Base-by-base conservation (phyloP, 2,329 filamentous ascomycete species). In the Fusarium oligoseptatum region DNA sequence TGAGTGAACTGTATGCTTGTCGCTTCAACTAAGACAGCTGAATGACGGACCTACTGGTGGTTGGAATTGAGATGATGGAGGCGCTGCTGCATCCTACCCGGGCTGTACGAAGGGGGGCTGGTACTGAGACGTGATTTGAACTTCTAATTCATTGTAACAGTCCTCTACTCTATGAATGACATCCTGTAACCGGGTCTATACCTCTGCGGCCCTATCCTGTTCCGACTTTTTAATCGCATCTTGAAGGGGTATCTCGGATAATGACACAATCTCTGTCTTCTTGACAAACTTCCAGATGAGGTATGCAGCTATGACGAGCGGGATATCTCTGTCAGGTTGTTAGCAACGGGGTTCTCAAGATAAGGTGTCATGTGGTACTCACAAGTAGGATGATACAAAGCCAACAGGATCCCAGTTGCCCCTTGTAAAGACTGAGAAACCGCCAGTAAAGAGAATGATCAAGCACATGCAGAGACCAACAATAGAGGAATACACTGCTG, bases 371-470 rank as follows among this genome's bases (percentile, higher is more conserved):
- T 2, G 3, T 3, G 36, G 0, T 3, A 85, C 89, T 83, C 78
- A 92, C 88, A 92, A 77, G 70, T 92, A 92, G 0, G 89, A 87
- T 0, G 90, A 91, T 2, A 92, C 86, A 73, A 92, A 92, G 2
- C 81, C 83, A 22, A 86, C 86, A 1, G 88, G 77, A 65, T 88
- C 84, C 90, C 90, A 92, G 67, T 89, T 87, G 3, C 90, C 90
- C 39, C 82, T 82, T 1, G 89, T 90, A 68, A 92, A 92, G 4
- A 90, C 88, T 2, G 84, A 78, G 74, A 95, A 95, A 1, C 93
- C 93, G 41, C 90, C 89, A 5, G 93, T 95, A 45, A 95, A 85
- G 4, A 95, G 83, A 69, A 94, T 92, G 45, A 93, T 81, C 32
- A 91, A 83, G 77, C 87, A 90, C 85, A 92, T 89, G 70, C 85